Percentiles rank a stretch among this genome's conserved stretches.
phyloP scores from a whole-genome alignment of 768 basidiomycete genomes.

The Erythrobasidium yunnanense region DNA sequence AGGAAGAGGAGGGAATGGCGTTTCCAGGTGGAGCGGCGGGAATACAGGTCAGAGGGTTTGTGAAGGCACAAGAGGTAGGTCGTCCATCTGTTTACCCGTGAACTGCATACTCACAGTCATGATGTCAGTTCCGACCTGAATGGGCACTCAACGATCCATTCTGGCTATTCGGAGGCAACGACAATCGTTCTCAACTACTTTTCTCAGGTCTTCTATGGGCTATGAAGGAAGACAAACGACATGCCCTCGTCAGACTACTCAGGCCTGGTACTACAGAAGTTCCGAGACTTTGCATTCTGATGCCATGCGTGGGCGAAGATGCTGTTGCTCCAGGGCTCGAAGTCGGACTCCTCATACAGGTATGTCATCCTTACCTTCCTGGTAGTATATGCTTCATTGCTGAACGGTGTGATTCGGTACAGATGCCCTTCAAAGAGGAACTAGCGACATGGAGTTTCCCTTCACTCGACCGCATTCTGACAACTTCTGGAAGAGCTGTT shows the following conservation, averaged over 20 bases:
- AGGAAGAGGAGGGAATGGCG: conserved; percentile 5
- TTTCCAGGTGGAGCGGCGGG: conserved; percentile 9
- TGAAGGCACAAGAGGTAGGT: conserved; percentile 6
- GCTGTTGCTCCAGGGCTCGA: conserved; percentile 4
- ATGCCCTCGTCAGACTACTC: conserved; percentile 4
- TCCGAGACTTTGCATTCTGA: conserved; percentile 9
- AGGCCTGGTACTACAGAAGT: neutral
- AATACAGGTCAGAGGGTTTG: conserved; percentile 10
- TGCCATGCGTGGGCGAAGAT: conserved; percentile 4
- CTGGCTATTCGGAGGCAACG: conserved; percentile 19
- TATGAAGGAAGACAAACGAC: neutral
- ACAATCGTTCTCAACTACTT: neutral
- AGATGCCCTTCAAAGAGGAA: conserved; percentile 25
- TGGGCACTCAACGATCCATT: conserved; percentile 18
- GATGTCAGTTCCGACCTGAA: conserved; percentile 12
- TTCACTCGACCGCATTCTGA: conserved; percentile 15
- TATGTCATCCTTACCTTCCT: neutral
- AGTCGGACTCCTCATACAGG: conserved; percentile 6
- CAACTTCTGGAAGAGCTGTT: neutral
- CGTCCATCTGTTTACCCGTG: neutral
- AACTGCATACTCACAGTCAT: neutral
- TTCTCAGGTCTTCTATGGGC: conserved; percentile 20
- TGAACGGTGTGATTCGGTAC: neutral
- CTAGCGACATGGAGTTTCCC: conserved; percentile 22
- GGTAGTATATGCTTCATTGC: neutral